These are phyloP conservation scores for Aspergillus bertholletiae DNA, from an alignment of 495 filamentous ascomycete species.

Conservation along the genomic window DNA sequence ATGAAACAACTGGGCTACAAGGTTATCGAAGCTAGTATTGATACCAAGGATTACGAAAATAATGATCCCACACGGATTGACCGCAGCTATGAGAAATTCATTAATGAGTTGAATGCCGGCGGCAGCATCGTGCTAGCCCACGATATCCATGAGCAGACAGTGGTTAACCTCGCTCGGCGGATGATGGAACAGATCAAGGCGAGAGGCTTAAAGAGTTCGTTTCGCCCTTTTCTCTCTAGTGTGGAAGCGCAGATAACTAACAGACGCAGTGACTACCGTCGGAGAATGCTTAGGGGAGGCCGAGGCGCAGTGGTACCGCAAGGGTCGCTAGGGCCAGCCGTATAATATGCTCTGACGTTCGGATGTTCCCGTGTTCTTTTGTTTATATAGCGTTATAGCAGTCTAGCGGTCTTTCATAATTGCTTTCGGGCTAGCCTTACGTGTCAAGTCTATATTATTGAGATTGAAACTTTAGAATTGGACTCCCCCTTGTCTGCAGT, in stretches of 20 bases:
- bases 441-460: background rate
- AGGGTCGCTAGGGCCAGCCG: background rate
- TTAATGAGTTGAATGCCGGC: slow-evolving; percentile 22
- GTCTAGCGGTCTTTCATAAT: background rate
- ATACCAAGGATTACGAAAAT: slow-evolving; percentile 44
- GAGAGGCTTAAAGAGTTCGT: slow-evolving; percentile 32
- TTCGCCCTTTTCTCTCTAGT: background rate
- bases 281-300: slow-evolving; percentile 73
- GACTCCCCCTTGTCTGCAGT: background rate
- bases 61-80: slow-evolving; percentile 23
- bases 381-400: background rate
- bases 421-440: background rate
- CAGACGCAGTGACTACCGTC: slow-evolving; percentile 56
- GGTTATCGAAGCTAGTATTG: slow-evolving; percentile 39
- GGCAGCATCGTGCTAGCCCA: slow-evolving; percentile 41
- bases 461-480: background rate
- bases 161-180: slow-evolving; percentile 26
- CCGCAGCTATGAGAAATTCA: slow-evolving; percentile 29
- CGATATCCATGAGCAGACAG: slow-evolving; percentile 43
- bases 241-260: background rate
- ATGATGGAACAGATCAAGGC: slow-evolving; percentile 32
- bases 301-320: slow-evolving; percentile 58
- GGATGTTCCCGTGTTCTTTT: background rate
- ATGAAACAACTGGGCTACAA: slow-evolving; percentile 40
- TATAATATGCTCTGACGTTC: too few species aligned